A percentile compares a stretch with the other conserved stretches of the same genome.
phyloP scores from a whole-genome alignment of 805 yeast species.

The Yarrowia sp. region DNA sequence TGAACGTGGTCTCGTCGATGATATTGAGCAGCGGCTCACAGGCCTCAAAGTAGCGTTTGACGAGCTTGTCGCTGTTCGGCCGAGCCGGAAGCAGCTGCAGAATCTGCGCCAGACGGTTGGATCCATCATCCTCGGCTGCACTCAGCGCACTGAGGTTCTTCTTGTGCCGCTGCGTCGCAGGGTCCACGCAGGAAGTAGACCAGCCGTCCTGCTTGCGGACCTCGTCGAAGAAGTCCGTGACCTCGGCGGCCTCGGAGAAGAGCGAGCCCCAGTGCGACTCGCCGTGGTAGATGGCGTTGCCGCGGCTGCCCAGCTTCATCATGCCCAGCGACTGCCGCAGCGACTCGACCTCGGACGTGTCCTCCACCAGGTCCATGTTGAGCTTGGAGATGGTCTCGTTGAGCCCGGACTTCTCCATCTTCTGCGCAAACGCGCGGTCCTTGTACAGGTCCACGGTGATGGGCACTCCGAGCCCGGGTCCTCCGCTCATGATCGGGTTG shows the following conservation, averaged over 20 bases:
- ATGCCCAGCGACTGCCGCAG: constrained; percentile 38
- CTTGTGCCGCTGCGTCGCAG: constrained; percentile 12
- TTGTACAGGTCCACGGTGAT: constrained; percentile 5
- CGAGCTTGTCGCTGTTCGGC: constrained; percentile 32
- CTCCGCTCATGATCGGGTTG: neutral
- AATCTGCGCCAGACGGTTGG: constrained; percentile 31
- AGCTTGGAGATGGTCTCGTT: constrained; percentile 6
- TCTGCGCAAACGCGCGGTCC: neutral
- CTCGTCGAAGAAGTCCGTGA: constrained; percentile 31
- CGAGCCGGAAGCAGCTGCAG: constrained; percentile 34
- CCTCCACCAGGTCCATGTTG: constrained; percentile 28
- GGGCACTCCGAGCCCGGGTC: neutral
- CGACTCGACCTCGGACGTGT: constrained; percentile 24
- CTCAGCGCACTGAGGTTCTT: constrained; percentile 21
- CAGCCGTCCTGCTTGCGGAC: constrained; percentile 15
- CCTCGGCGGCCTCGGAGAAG: constrained; percentile 35
- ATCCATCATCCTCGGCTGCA: neutral
- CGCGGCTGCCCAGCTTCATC: constrained; percentile 39
- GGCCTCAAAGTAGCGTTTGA: constrained; percentile 35
- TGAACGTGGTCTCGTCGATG: constrained; percentile 37
- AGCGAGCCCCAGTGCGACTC: constrained; percentile 40
- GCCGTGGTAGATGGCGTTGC: constrained; percentile 39
- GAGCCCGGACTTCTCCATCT: constrained; percentile 9
- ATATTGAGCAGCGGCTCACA: constrained; percentile 36
- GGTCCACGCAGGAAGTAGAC: constrained; percentile 17